Base-by-base conservation (phyloP, 345 rosid species). In the Dipteronia dyeriana region DNA sequence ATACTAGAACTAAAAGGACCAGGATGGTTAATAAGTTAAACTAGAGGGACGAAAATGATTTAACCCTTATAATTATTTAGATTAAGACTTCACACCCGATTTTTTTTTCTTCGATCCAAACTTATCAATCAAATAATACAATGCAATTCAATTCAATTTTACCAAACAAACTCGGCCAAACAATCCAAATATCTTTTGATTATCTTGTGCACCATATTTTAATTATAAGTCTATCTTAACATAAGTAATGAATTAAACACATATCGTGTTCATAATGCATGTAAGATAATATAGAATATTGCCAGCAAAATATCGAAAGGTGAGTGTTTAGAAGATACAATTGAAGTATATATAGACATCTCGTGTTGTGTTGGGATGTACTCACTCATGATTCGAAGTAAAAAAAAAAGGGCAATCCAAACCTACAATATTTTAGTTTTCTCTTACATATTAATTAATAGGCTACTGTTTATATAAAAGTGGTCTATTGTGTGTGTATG, bases 231-330 rank as follows among this genome's bases (percentile, higher is more conserved):
- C 56, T 29, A 29, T 51, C 26, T 26, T 13, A 16, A 9, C 31
- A 29, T 41, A 41, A 41, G 9, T 5, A 41, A 41, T 41, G 0
- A 38, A 38, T n/a, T n/a, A 38, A 1, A 38, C 6, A 39, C 1
- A 39, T 5, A 39, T 7, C 6, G 4, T 51, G 56, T 10, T 56
- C 1, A 19, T 56, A n/a, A 7, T 56, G n/a, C n/a, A n/a, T n/a
- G 22, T n/a, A 19, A 56, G 60, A 39, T 56, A 31, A 17, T 38
- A 38, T 25, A 47, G 5, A 1, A 39, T 47, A 53, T 67, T 51
- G 70, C 74, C 78, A 61, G 53, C 38, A 43, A 61, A 79, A 51
- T 68, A 56, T 64, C 34, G 60, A 19, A 53, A 59, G 45, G 68
- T 11, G 34, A 53, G 11, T 64, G 31, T 38, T 43, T 34, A n/a